These are phyloP conservation scores for Magnolia officinalis DNA, from an alignment of 164 flowering plant genomes.

Conservation along the genomic window DNA sequence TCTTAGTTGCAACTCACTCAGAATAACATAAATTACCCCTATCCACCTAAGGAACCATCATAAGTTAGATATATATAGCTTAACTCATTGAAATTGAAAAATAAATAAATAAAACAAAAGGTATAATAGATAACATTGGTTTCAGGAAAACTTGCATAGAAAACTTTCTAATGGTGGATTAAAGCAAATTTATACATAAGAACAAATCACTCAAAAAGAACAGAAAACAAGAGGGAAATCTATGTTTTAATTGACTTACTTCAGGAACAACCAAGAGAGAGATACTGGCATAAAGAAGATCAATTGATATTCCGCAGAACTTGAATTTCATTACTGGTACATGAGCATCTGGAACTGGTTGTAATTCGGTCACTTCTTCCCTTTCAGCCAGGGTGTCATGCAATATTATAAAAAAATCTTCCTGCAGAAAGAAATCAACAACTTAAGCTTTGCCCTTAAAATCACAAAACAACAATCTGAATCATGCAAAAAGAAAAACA, in stretches of 20 bases:
- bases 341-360: slow-evolving; percentile 96
- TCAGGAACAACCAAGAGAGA: slow-evolving; percentile 79
- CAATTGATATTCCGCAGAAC: slow-evolving; percentile 78
- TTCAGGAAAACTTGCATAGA: background rate
- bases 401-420: slow-evolving; percentile 73
- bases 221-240: background rate
- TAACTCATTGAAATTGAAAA: background rate
- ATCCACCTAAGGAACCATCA: background rate
- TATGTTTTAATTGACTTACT: slow-evolving; percentile 38
- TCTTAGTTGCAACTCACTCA: background rate
- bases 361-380: slow-evolving; percentile 86
- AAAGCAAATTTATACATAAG: background rate
- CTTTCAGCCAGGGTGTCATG: slow-evolving; percentile 62
- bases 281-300: slow-evolving; percentile 92
- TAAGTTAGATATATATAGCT: background rate
- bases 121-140: no score
- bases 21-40: background rate
- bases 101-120: no score
- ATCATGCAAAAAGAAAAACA: background rate
- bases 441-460: background rate
- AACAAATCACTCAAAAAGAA: background rate
- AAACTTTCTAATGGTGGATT: background rate
- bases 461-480: background rate
- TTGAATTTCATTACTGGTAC: slow-evolving; percentile 98
- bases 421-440: slow-evolving; percentile 28